Percentiles rank a stretch among this genome's conserved stretches.
phyloP scores from a whole-genome alignment of 2,329 filamentous ascomycete species.

The Waltergamsia citrina region DNA sequence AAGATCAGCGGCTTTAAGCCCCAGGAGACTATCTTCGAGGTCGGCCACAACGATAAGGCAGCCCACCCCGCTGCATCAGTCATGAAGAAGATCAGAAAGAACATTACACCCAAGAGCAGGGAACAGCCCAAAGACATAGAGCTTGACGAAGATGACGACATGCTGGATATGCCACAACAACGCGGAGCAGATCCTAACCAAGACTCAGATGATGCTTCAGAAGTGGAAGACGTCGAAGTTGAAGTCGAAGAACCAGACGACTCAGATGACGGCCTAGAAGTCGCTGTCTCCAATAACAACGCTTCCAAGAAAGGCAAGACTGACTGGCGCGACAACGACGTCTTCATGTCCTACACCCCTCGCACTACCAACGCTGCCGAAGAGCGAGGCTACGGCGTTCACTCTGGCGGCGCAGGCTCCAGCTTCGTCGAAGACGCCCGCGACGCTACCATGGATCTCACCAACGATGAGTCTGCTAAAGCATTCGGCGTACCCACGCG shows the following conservation, averaged over 20 bases:
- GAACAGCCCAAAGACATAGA: conserved; percentile 28
- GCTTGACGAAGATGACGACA: conserved; percentile 17
- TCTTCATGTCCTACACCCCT: conserved; percentile 95
- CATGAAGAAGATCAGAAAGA: conserved; percentile 63
- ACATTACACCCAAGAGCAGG: conserved; percentile 50
- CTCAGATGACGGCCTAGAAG: conserved; percentile 57
- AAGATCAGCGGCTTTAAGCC: conserved; percentile 83
- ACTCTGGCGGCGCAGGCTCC: conserved; percentile 63
- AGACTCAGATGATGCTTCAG: conserved; percentile 25
- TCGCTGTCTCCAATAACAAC: conserved; percentile 56
- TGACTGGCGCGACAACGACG: conserved; percentile 73
- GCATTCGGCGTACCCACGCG: conserved; percentile 70
- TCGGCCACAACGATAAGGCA: conserved; percentile 66
- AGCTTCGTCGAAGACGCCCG: conserved; percentile 88
- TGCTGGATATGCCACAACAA: conserved; percentile 20
- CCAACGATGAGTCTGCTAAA: conserved; percentile 75
- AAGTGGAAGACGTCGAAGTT: conserved; percentile 19
- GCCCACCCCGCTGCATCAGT: conserved; percentile 64
- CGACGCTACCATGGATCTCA: conserved; percentile 83
- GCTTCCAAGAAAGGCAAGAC: conserved; percentile 44
- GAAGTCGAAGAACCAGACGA: conserved; percentile 24
- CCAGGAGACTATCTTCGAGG: conserved; percentile 92
- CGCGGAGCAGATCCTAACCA: conserved; percentile 16
- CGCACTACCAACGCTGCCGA: conserved; percentile 72
- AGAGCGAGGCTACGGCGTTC: conserved; percentile 87